Base-by-base conservation (phyloP, 495 filamentous ascomycete species). In the Penicillium pancosmium region DNA sequence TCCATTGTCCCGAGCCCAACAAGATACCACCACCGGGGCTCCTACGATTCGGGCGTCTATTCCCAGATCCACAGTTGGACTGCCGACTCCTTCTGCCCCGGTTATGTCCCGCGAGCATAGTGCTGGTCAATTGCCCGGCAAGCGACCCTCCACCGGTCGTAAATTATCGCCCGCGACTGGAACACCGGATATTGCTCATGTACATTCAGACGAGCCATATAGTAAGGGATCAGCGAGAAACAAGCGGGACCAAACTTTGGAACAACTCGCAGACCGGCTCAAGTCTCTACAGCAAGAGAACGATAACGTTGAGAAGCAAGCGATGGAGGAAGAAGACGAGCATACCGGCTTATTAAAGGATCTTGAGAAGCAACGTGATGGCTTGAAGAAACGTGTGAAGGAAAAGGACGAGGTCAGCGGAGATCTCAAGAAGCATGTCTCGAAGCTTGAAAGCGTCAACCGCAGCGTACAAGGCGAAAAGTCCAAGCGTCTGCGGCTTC, bases 401-500 rank as follows among this genome's bases (percentile, higher is more conserved):
- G 64, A 64, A 36, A 64, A 67, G 52, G 64, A 67, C n/a, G 61
- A 63, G 51, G 64, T 61, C 9, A 64, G 58, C 23, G 64, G 61
- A 8, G 64, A 67, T 58, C 23, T 67, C 23, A 67, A 64, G 13
- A 67, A 64, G 55, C 89, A 97, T 63, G 89, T 93, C 33, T 85
- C 89, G 48, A 83, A 83, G 31, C 79, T 94, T 21, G 92, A 97
- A 64, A 86, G 91, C 33, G 78, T 87, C 50, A 97, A 96, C 73
- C 82, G 91, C 51, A 82, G 85, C n/a, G 91, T 92, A 10, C 88
- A 96, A 67, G 88, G 88, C 53, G 85, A 86, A 64, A 91, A 89
- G 67, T 78, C 83, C 1, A 88, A 91, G 62, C 92, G 90, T 62
- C 92, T 98, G 65, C 80, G 78, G 61, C 60, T 84, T 34, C 69